Evolutionary conservation across 768 basidiomycete genomes (phyloP), one percentile per base, ranked within the genome.

Genomic region (Rhizopogon vulgaris): DNA sequence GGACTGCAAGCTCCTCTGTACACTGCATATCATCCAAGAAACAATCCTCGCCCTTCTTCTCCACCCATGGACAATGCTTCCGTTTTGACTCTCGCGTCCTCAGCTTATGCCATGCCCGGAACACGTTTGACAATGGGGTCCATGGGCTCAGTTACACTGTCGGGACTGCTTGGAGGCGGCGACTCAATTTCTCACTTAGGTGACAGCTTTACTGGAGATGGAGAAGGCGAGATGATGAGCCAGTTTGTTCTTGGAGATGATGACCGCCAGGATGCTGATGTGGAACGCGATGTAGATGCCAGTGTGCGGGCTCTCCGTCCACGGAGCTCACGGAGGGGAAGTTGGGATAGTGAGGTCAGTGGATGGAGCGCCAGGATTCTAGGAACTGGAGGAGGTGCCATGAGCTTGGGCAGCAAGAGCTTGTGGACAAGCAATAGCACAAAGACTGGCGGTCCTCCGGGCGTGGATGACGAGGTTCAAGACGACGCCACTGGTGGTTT

Each of bases 31-130:
- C 93, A 97, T 70, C 94, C 95, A 9, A 82, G 93, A 41, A 91
- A 96, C 68, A 99, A 99, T 63, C 95, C 95, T 1, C 83, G 90
- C 22, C 95, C 96, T 22, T 87, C 87, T 14, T 90, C 90, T 6
- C 87, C 91, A 18, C 94, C 95, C 1, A 74, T 83, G 41, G 93
- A 94, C 62, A 94, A 98, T 63, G 95, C 95, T 2, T 94, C 90
- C 2, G 73, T 94, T 50, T 75, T 97, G 41, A 99, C 95, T 0
- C 80, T 99, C 10, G 95, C 95, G 11, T 94, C 91, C 24, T 94
- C 92, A 3, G 93, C 90, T 3, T 96, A 90, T 67, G 94, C 83
- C 1, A 71, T 85, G 48, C 82, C 85, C 14, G 79, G 78, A 17
- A 73, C 72, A 25, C 80, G 83, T 41, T 59, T 69, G 36, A 76